A percentile compares a stretch with the other conserved stretches of the same genome.
Conservation (phyloP, 2,329 filamentous ascomycete genomes). For the Penicillium sp. region DNA sequence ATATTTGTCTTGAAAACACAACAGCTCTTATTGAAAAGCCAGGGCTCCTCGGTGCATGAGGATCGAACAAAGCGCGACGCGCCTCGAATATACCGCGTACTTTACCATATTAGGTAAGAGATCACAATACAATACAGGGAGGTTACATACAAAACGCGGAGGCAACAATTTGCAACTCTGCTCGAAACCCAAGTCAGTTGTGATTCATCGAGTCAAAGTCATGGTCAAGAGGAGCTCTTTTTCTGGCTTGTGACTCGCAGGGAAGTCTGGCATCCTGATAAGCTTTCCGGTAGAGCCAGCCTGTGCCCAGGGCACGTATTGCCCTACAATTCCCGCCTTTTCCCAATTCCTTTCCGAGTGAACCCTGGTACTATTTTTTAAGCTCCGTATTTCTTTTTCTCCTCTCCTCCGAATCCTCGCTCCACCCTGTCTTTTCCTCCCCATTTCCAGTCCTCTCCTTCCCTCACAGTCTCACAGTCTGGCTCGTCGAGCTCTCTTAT, state of each 20-base stretch:
- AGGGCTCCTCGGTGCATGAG: neutral
- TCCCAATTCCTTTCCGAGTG: neutral
- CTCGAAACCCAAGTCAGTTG: neutral
- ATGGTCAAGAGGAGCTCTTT: neutral
- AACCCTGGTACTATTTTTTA: slow-evolving; percentile 9
- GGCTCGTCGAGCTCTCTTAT: slow-evolving; percentile 28
- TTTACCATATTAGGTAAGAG: slow-evolving; percentile 5
- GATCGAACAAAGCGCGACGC: slow-evolving; percentile 4
- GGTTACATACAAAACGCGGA: slow-evolving; percentile 14
- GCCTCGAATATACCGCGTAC: slow-evolving; percentile 10
- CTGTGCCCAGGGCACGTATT: neutral
- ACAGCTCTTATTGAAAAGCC: neutral
- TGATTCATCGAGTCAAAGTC: slow-evolving; percentile 6
- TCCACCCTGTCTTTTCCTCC: slow-evolving; percentile 18
- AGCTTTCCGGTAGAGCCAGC: neutral
- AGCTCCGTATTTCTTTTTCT: slow-evolving; percentile 19
- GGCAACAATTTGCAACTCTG: neutral
- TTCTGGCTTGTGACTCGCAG: neutral
- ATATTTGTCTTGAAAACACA: neutral
- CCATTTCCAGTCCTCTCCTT: slow-evolving; percentile 17
- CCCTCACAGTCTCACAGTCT: slow-evolving; percentile 17
- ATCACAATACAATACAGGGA: neutral
- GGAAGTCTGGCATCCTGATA: neutral
- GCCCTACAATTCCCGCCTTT: neutral
- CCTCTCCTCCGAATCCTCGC: slow-evolving; percentile 15